Evolutionary conservation across 2,329 filamentous ascomycete species (phyloP).

Genomic region (Fusarium sp.): DNA sequence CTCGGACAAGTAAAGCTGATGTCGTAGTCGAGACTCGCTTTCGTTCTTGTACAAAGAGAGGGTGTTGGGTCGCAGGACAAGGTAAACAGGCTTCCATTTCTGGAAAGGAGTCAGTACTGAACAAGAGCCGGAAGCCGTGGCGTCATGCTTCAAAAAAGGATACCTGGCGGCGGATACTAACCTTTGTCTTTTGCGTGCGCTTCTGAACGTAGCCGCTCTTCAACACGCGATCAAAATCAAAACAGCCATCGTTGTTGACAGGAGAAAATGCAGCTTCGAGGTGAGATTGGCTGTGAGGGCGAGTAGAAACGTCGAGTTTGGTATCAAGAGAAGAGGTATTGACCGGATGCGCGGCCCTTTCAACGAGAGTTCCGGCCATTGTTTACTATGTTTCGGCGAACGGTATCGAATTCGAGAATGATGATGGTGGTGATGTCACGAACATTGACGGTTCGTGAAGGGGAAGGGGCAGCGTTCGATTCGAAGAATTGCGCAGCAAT

Average conservation of each 20-base stretch:
- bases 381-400: conserved; percentile 22
- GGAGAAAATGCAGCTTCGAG: conserved; percentile 79
- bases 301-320: conserved; percentile 32
- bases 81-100: conserved; percentile 90
- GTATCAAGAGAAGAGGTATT: conserved; percentile 24
- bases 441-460: conserved; percentile 32
- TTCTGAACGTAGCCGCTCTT: conserved; percentile 90
- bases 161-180: conserved; percentile 51
- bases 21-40: conserved; percentile 87
- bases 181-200: conserved; percentile 94
- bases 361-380: conserved; percentile 45
- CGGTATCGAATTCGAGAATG: conserved; percentile 10
- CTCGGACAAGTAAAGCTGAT: conserved; percentile 89
- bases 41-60: conserved; percentile 94
- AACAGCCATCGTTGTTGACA: conserved; percentile 94
- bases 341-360: conserved; percentile 28
- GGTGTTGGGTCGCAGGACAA: conserved; percentile 90
- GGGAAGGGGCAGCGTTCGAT: conserved; percentile 1
- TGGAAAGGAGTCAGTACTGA: conserved; percentile 54
- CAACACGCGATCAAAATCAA: conserved; percentile 93
- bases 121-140: background rate
- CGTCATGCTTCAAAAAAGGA: background rate
- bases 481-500: conserved; percentile 5
- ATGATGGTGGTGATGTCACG: conserved; percentile 21
- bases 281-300: conserved; percentile 47